Evolutionary conservation across 2,329 filamentous ascomycete species (phyloP), one percentile per base, ranked within the genome.

Genomic region (Corynespora cassiicola): DNA sequence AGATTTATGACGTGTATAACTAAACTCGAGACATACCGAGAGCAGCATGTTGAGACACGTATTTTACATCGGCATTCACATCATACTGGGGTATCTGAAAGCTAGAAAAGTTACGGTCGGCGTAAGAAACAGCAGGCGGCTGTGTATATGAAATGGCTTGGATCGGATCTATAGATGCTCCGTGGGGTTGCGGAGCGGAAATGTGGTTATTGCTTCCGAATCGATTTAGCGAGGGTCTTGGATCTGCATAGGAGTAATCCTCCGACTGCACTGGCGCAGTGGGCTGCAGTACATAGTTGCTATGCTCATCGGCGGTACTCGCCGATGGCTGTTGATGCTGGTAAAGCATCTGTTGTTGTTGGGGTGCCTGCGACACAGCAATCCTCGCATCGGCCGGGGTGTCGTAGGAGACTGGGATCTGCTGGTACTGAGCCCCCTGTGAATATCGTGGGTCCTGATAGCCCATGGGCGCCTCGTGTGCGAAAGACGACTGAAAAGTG

Each of bases 21-120:
- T 65, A 68, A 53, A 68, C 57, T 58, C 59, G 65, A 56, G 63
- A 68, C 65, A 67, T 68, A 68, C 65, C 63, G 48, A 66, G 63
- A 52, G 61, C 58, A 56, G 61, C 50, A 52, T 54, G 61, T 44
- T 64, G 61, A 39, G 60, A 56, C 55, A 66, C 56, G 58, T 65
- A 65, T 42, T 65, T 64, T 60, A 65, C 63, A 63, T 65, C 58
- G 42, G 56, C 45, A 45, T 45, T 54, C 30, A 58, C 46, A 56
- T 65, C 54, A 65, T 63, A 54, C 44, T 53, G 48, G 53, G 63
- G 62, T 60, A 67, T 64, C 54, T 66, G 63, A 45, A 58, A 66
- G 53, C 40, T 56, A 37, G 63, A 52, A 52, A 58, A 53, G 23
- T 46, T 51, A 37, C 53, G 54, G 47, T 56, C 50, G 53, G 57